Percentiles rank a stretch among this genome's conserved stretches.
phyloP scores from a whole-genome alignment of 257 asterid species.

The Jacaranda mimosifolia region DNA sequence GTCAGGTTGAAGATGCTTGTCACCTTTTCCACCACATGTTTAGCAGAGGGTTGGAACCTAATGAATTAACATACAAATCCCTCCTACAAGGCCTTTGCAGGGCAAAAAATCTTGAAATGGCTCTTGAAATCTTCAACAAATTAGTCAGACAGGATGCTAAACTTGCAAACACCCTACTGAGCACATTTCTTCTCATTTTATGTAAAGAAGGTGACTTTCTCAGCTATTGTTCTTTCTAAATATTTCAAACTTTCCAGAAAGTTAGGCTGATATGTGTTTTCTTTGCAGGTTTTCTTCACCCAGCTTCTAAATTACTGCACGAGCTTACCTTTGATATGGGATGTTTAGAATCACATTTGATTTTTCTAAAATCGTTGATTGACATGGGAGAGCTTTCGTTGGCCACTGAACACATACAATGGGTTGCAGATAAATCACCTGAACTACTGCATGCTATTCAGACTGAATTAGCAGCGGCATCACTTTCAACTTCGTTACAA shows the following conservation, averaged over 20 bases:
- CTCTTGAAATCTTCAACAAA: conserved; percentile 58
- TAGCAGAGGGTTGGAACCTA: conserved; percentile 68
- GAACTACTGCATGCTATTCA: conserved; percentile 49
- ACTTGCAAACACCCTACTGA: conserved; percentile 53
- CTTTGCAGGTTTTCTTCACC: conserved; percentile 59
- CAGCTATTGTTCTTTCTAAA: background rate
- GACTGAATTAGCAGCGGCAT: conserved; percentile 49
- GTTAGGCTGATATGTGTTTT: conserved; percentile 20
- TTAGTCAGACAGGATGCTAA: conserved; percentile 55
- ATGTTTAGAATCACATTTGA: conserved; percentile 56
- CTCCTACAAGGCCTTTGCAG: conserved; percentile 74
- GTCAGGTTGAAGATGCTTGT: conserved; percentile 76
- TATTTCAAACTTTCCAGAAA: background rate
- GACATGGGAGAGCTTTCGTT: conserved; percentile 56
- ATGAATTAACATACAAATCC: conserved; percentile 54
- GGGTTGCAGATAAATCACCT: conserved; percentile 61
- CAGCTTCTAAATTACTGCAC: conserved; percentile 60
- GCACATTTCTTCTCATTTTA: conserved; percentile 55
- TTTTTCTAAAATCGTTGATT: conserved; percentile 58
- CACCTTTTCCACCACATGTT: conserved; percentile 73
- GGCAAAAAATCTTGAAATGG: conserved; percentile 57
- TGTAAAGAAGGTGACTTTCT: conserved; percentile 66
- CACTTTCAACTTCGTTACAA: conserved; percentile 52
- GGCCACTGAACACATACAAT: conserved; percentile 61
- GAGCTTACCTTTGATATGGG: conserved; percentile 38